Conservation (phyloP, 495 filamentous ascomycete genomes). For the Penicillium diatomitis region DNA sequence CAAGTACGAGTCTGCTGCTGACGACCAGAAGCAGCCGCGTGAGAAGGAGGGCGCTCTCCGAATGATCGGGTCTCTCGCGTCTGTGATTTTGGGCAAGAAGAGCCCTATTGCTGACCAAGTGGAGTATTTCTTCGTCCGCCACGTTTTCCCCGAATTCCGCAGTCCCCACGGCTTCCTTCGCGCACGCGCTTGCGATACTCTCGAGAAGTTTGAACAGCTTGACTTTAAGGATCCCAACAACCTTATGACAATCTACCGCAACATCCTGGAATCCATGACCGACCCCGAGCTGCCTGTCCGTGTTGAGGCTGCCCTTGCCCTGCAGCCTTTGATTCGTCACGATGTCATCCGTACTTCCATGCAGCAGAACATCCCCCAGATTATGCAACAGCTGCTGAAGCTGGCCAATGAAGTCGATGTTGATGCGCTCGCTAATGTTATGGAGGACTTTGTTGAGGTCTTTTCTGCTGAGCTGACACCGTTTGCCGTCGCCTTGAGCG, state of each 20-base stretch:
- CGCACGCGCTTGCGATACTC: constrained; percentile 88
- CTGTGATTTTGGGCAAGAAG: constrained; percentile 94
- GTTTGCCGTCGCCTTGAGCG: constrained; percentile 94
- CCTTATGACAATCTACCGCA: constrained; percentile 87
- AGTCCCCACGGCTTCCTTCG: constrained; percentile 89
- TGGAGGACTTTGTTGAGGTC: constrained; percentile 99
- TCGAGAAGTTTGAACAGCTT: constrained; percentile 94
- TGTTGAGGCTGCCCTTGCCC: constrained; percentile 86
- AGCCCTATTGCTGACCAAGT: constrained; percentile 95
- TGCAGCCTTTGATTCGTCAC: constrained; percentile 92
- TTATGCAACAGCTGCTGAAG: constrained; percentile 98
- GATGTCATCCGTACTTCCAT: constrained; percentile 87
- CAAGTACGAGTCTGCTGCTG: constrained; percentile 73
- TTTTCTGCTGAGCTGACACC: constrained; percentile 93
- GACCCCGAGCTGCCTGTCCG: constrained; percentile 84
- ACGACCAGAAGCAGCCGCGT: constrained; percentile 79
- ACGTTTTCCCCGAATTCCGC: constrained; percentile 96
- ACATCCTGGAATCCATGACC: constrained; percentile 95
- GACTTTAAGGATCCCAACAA: constrained; percentile 94
- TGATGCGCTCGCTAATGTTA: constrained; percentile 93
- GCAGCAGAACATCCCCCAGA: constrained; percentile 97
- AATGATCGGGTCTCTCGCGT: constrained; percentile 93
- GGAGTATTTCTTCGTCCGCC: constrained; percentile 97
- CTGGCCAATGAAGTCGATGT: constrained; percentile 93
- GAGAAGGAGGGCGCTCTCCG: constrained; percentile 94